Evolutionary conservation across 2,329 filamentous ascomycete species (phyloP), one percentile per base, ranked within the genome.

Genomic region (Acephala macrosclerotiorum): DNA sequence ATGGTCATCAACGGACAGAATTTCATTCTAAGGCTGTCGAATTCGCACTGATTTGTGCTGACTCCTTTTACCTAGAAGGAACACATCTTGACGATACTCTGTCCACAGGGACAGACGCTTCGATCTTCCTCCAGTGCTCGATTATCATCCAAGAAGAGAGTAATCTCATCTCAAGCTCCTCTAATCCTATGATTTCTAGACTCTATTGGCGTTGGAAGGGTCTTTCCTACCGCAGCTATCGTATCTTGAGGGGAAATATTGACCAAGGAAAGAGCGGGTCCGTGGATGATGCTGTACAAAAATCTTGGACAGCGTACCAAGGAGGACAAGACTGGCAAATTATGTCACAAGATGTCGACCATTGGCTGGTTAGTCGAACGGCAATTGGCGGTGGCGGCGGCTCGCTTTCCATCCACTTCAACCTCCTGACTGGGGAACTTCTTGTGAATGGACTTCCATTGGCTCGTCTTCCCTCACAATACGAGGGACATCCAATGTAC

Each of bases 361-460:
- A 76, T 25, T 77, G 59, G 55, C 66, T 47, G 29, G 12, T 3
- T 6, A 76, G 68, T 0, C 63, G 53, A 18, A 76, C 74, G 2
- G 60, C 40, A 36, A 20, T 22, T 8, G 77, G 51, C 57, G 59
- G 33, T 25, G 42, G 61, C 6, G 33, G 12, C n/a, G 61, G 60
- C 14, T 45, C 57, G 25, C 42, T 53, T 14, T 25, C 66, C 5
- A 78, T 85, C 3, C 80, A 83, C 33, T 83, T 82, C 67, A 86
- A 86, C 65, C 58, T 87, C 0, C 67, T 89, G 1, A 83, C 79
- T 0, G 85, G 82, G 0, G 77, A 83, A 33, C 74, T 90, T 0
- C 77, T 87, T 0, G 79, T 89, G 0, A 79, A 88, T 64, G 86
- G 86, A 0, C 42, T 76, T 0, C 85, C 84, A 0, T 68, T 87